Conservation (phyloP, 208 protist species). For the Balamuthia mandrillaris region DNA sequence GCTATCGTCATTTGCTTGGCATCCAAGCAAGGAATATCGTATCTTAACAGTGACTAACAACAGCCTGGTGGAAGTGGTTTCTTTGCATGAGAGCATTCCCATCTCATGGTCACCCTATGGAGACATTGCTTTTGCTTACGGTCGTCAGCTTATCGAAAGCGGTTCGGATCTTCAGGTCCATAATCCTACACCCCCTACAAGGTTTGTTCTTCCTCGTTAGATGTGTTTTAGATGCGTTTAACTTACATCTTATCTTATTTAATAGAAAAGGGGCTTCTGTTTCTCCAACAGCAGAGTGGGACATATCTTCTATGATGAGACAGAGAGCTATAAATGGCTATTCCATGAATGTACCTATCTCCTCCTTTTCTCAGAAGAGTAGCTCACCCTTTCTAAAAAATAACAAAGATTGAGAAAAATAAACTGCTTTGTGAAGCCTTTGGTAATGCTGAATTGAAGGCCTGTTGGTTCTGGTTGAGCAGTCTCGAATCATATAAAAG, state of each 20-base stretch:
- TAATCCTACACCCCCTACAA: background rate
- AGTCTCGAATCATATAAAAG: too few relatives aligned
- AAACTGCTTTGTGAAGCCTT: slow-evolving; percentile 20
- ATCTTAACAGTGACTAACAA: slow-evolving; percentile 49
- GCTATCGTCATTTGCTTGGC: slow-evolving; percentile 47
- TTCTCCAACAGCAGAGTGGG: slow-evolving; percentile 26
- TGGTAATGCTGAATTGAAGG: background rate
- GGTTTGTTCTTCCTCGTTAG: background rate
- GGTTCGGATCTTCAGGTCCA: background rate
- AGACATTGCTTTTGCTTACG: slow-evolving; percentile 44
- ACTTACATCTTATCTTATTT: too few relatives aligned
- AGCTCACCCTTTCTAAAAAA: too few relatives aligned
- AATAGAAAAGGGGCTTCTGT: too few relatives aligned
- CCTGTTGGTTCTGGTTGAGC: slow-evolving; percentile 33
- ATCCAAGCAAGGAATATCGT: slow-evolving; percentile 54
- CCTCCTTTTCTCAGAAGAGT: too few relatives aligned
- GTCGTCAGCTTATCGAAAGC: slow-evolving; percentile 20
- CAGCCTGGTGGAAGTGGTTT: slow-evolving; percentile 41
- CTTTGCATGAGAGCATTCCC: slow-evolving; percentile 54
- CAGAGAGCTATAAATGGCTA: slow-evolving; percentile 49
- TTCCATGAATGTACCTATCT: slow-evolving; percentile 4
- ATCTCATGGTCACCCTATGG: slow-evolving; percentile 51
- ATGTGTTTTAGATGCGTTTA: background rate
- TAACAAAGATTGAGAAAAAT: slow-evolving; percentile 38
- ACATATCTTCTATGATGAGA: slow-evolving; percentile 56